Conservation (phyloP, 495 filamentous ascomycete genomes). For the Amphirosellinia nigrospora region DNA sequence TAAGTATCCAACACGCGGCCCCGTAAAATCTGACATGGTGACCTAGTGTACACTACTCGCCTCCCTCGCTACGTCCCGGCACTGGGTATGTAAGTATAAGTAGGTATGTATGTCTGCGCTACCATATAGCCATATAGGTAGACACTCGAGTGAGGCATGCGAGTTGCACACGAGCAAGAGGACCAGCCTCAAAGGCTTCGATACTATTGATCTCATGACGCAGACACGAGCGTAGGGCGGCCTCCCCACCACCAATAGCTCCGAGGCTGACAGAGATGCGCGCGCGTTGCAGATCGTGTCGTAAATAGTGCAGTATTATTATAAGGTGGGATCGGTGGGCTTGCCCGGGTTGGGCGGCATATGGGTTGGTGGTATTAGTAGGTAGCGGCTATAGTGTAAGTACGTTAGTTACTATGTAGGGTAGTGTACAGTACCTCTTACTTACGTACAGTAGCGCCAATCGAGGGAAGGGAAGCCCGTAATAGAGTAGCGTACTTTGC, state of each 20-base stretch:
- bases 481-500: too few relatives aligned
- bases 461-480: constrained; percentile 6
- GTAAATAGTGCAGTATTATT: constrained; percentile 14
- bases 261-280: constrained; percentile 7
- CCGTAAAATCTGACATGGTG: constrained; percentile 13
- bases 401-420: too few relatives aligned
- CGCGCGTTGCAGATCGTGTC: constrained; percentile 15
- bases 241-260: background rate
- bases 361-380: too few relatives aligned
- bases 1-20: constrained; percentile 5
- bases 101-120: too few relatives aligned
- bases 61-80: too few relatives aligned
- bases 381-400: background rate
- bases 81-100: too few relatives aligned
- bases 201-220: background rate
- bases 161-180: background rate
- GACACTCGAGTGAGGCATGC: background rate
- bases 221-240: background rate
- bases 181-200: constrained; percentile 3
- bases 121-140: too few relatives aligned
- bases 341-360: constrained; percentile 12
- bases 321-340: constrained; percentile 21
- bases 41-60: background rate
- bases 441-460: background rate
- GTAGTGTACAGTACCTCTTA: background rate